Evolutionary conservation across 2,329 filamentous ascomycete genomes (phyloP).

Genomic region (Hymenoscyphus fraxineus): DNA sequence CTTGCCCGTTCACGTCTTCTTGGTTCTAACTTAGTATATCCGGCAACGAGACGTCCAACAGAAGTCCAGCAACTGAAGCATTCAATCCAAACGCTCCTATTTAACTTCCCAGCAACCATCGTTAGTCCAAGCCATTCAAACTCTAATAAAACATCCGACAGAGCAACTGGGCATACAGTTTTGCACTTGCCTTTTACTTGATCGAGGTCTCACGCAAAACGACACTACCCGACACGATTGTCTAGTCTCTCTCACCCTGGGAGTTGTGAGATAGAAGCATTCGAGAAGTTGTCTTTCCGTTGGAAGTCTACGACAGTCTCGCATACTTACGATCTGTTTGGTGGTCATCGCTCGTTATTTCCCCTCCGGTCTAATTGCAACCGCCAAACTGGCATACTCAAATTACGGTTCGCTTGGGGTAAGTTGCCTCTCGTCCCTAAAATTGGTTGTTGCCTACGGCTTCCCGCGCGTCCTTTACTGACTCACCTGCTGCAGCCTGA

Average conservation of each 20-base stretch:
- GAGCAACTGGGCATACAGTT: background rate
- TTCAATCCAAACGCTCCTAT: conserved; percentile 13
- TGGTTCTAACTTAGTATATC: conserved; percentile 21
- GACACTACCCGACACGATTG: background rate
- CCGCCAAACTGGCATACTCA: conserved; percentile 37
- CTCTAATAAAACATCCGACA: background rate
- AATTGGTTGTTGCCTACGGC: conserved; percentile 6
- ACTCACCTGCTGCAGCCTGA: conserved; percentile 28
- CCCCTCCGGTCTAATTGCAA: conserved; percentile 13
- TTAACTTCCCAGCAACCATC: conserved; percentile 10
- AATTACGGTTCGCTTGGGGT: conserved; percentile 35
- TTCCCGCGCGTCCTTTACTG: conserved; percentile 16
- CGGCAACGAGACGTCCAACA: conserved; percentile 14
- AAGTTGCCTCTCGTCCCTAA: conserved; percentile 18
- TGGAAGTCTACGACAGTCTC: background rate
- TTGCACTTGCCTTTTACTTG: background rate
- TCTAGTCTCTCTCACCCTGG: background rate
- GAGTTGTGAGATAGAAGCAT: background rate
- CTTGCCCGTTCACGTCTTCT: conserved; percentile 25
- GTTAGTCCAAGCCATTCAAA: conserved; percentile 8
- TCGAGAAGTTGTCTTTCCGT: background rate
- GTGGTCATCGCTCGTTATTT: conserved; percentile 6
- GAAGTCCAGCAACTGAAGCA: conserved; percentile 11
- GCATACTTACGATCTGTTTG: background rate
- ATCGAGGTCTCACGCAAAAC: conserved; percentile 2